Evolutionary conservation across 202 grass and related monocot genomes (phyloP), one percentile per base, ranked within the genome.

Genomic region (Sporobolus alterniflorus): DNA sequence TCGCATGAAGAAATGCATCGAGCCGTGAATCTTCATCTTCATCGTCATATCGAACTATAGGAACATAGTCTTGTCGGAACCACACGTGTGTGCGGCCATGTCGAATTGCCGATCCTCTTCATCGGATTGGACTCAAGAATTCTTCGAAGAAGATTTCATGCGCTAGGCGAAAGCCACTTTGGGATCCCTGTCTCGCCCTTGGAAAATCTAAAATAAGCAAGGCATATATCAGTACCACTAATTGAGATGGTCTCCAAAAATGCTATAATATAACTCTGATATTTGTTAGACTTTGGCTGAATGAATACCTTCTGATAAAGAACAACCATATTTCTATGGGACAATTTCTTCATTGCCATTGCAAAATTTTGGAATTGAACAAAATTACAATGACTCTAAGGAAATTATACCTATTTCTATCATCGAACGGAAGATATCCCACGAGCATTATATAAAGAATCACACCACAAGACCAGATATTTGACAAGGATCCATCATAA

Each of bases 401-500:
- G n/a, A n/a, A n/a, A n/a, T n/a, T n/a, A n/a, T n/a, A n/a, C n/a
- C n/a, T n/a, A n/a, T n/a, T n/a, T n/a, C n/a, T n/a, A n/a, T n/a
- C 94, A n/a, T 97, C 88, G 11, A 97, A 97, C 3, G 90, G 94
- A 66, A 93, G 90, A 51, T 85, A 86, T 20, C 90, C 90, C 14
- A 89, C 57, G 13, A 93, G 90, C 76, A 97, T 89, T 20, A 85
- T 59, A 48, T 93, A 97, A 17, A 97, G 80, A 64, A 93, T 89
- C 4, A 97, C 94, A 46, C 90, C 94, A 70, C 94, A 97, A 9
- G 94, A 97, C 94, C 90, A 97, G 70, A 97, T 77, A 64, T 93
- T 91, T 1, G 91, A 93, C 71, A 88, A 65, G 34, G 88, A 86
- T 16, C 91, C 94, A 50, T 97, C 86, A 1, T 97, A 97, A 49